Conservation (phyloP, 2,329 filamentous ascomycete genomes). For the Aspergillus hiratsukae region DNA sequence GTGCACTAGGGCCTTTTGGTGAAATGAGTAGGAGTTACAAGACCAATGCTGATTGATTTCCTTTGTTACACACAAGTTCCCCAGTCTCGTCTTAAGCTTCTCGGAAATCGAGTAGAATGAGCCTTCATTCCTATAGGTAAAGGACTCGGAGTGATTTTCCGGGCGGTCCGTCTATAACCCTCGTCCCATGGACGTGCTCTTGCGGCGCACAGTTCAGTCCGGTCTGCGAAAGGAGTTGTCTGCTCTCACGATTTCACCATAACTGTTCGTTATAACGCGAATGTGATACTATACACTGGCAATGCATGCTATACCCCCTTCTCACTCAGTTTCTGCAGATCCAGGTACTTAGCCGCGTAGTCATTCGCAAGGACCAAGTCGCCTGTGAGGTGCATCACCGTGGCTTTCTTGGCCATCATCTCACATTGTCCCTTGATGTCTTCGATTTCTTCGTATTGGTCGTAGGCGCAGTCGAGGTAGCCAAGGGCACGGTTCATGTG, state of each 20-base stretch:
- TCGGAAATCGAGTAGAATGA: background rate
- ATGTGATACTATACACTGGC: background rate
- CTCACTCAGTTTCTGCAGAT: conserved; percentile 45
- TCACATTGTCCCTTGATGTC: conserved; percentile 69
- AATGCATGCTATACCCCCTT: background rate
- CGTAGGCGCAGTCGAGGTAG: conserved; percentile 60
- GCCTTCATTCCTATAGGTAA: background rate
- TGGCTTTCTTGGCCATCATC: conserved; percentile 76
- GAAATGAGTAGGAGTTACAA: conserved; percentile 14
- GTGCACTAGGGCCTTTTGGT: conserved; percentile 11
- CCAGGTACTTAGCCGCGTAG: conserved; percentile 61
- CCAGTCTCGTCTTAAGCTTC: background rate
- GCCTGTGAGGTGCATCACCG: conserved; percentile 66
- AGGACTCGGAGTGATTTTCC: background rate
- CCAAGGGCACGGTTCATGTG: conserved; percentile 56
- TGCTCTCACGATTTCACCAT: background rate
- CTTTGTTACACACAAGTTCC: background rate
- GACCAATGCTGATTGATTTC: background rate
- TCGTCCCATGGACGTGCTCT: background rate
- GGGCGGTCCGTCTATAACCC: too few relatives aligned
- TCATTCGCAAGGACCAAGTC: conserved; percentile 62
- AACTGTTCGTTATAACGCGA: background rate
- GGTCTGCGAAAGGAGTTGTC: background rate
- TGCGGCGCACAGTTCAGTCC: background rate
- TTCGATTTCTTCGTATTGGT: conserved; percentile 62